Evolutionary conservation across 2,329 filamentous ascomycete genomes (phyloP).

Genomic region (Fusarium continuum): DNA sequence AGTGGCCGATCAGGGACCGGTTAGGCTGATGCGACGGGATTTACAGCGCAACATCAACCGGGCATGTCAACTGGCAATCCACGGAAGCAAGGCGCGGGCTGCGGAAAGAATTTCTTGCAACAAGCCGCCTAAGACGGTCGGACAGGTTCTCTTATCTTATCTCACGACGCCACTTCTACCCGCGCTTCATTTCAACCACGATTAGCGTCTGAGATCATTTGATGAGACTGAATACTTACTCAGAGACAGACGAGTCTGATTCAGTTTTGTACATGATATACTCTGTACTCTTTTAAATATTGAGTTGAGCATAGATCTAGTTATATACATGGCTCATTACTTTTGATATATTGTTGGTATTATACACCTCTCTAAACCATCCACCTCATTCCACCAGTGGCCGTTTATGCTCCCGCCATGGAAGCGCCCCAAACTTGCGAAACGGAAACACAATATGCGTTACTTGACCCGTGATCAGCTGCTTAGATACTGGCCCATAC

Average conservation of each 20-base stretch:
- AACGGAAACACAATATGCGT: slow-evolving; percentile 77
- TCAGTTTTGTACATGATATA: not conserved
- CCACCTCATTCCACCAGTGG: slow-evolving; percentile 34
- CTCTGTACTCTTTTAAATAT: not conserved
- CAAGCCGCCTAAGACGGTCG: too few species aligned
- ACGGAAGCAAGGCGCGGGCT: not conserved
- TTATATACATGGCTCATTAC: not conserved
- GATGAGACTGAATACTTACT: not conserved
- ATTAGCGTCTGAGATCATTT: not conserved
- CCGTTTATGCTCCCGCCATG: slow-evolving; percentile 64
- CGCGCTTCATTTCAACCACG: not conserved
- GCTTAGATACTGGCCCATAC: slow-evolving; percentile 84
- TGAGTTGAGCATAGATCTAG: not conserved
- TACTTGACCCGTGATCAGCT: slow-evolving; percentile 78
- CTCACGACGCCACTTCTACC: not conserved
- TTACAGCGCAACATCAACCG: slow-evolving; percentile 4
- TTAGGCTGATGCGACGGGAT: not conserved
- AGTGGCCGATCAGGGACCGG: slow-evolving; percentile 20
- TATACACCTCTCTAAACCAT: not conserved
- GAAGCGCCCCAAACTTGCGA: slow-evolving; percentile 64
- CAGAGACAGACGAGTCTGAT: not conserved
- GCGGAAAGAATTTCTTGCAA: slow-evolving; percentile 26
- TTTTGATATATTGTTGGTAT: not conserved
- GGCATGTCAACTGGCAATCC: slow-evolving; percentile 1
- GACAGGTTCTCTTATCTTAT: slow-evolving; percentile 15